These are phyloP conservation scores for Mycocalia duriaeana DNA, from an alignment of 1,284 basidiomycete species.

Conservation along the genomic window DNA sequence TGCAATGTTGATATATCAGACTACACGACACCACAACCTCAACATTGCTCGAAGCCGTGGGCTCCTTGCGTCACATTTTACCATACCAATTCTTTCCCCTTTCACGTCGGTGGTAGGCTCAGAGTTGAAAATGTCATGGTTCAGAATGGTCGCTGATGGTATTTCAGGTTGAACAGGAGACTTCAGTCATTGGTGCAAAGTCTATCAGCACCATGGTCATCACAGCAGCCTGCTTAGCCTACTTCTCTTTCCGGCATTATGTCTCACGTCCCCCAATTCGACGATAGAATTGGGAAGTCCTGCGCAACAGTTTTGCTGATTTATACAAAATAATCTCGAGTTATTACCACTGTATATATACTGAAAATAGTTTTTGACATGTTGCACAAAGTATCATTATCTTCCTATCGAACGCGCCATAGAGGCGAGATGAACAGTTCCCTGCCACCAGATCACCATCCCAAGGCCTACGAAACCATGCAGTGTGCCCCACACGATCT, in stretches of 20 bases:
- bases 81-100: slow-evolving; percentile 64
- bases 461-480: slow-evolving; percentile 65
- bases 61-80: slow-evolving; percentile 48
- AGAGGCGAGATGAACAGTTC: slow-evolving; percentile 51
- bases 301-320: too few species aligned
- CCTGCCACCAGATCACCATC: slow-evolving; percentile 74
- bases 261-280: not conserved
- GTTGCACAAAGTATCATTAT: too few species aligned
- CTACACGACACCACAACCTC: slow-evolving; percentile 25
- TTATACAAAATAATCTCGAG: too few species aligned
- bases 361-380: too few species aligned
- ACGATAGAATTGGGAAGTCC: too few species aligned
- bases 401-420: slow-evolving; percentile 29
- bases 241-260: slow-evolving; percentile 34
- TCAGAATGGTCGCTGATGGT: too few species aligned
- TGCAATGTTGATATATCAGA: slow-evolving; percentile 37
- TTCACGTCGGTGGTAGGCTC: slow-evolving; percentile 62
- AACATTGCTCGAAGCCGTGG: slow-evolving; percentile 19
- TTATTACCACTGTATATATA: too few species aligned
- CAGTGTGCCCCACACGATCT: slow-evolving; percentile 59
- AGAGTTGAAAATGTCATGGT: too few species aligned
- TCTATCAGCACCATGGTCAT: slow-evolving; percentile 34
- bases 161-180: slow-evolving; percentile 56
- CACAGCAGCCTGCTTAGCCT: slow-evolving; percentile 33
- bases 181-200: slow-evolving; percentile 46